Conservation (phyloP, 805 yeast genomes). For the Myxozyma neotropica region DNA sequence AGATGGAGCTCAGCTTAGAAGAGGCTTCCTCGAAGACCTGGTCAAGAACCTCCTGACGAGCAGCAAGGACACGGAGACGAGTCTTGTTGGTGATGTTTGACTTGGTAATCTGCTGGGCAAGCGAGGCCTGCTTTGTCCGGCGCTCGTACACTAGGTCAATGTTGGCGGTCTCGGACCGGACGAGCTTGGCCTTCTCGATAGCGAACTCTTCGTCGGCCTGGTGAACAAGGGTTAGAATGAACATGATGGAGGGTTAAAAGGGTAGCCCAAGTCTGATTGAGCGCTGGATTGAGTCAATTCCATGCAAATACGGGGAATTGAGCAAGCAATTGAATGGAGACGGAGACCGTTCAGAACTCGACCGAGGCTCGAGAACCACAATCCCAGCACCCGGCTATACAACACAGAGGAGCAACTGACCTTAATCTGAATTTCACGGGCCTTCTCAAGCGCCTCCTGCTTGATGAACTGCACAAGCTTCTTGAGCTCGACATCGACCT, state of each 20-base stretch:
- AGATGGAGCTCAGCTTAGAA: conserved; percentile 58
- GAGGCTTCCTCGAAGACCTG: conserved; percentile 74
- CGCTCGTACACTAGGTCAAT: conserved; percentile 79
- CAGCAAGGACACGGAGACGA: conserved; percentile 83
- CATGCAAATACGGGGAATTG: neutral
- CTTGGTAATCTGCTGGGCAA: conserved; percentile 93
- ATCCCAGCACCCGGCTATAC: neutral
- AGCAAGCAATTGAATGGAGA: neutral
- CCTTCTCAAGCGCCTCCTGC: conserved; percentile 99
- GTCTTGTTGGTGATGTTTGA: conserved; percentile 95
- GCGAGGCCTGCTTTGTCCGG: conserved; percentile 85
- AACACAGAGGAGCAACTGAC: conserved; percentile 35
- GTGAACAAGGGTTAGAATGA: neutral
- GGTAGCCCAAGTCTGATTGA: neutral
- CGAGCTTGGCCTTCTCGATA: conserved; percentile 93
- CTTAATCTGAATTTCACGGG: conserved; percentile 90
- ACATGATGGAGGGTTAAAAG: neutral
- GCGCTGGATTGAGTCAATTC: neutral
- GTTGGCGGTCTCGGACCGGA: conserved; percentile 86
- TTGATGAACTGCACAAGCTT: conserved; percentile 98
- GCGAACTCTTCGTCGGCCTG: conserved; percentile 96
- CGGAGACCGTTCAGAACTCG: neutral
- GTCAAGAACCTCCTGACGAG: conserved; percentile 79
- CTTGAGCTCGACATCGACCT: conserved; percentile 87
- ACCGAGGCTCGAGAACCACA: neutral